Percentiles rank a stretch among this genome's conserved stretches.
Conservation (phyloP, 2,329 filamentous ascomycete species). For the Aschersonia sp. region DNA sequence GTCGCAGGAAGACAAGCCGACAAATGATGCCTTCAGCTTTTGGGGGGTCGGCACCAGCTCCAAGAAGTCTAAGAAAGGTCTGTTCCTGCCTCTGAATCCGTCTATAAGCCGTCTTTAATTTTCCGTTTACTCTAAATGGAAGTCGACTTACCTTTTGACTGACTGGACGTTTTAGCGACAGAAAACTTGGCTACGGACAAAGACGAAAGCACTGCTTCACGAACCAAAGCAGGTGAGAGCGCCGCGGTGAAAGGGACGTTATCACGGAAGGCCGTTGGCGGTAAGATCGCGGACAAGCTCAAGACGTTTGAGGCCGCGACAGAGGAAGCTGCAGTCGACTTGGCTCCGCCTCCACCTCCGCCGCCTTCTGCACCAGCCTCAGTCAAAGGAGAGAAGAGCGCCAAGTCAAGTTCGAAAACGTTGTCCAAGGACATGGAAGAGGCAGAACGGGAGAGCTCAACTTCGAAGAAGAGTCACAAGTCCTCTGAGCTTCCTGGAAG, state of each 20-base stretch:
- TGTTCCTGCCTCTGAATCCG: constrained; percentile 5
- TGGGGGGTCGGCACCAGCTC: constrained; percentile 30
- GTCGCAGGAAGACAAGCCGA: constrained; percentile 14
- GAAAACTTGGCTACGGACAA: constrained; percentile 8
- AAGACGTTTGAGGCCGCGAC: constrained; percentile 37
- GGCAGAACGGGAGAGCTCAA: constrained; percentile 13
- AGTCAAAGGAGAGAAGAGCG: constrained; percentile 7
- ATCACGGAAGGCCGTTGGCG: constrained; percentile 31
- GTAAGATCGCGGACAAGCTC: constrained; percentile 41
- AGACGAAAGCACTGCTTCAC: constrained; percentile 27
- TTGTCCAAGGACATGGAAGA: constrained; percentile 21
- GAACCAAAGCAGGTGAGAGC: constrained; percentile 19
- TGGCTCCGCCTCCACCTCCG: constrained; percentile 19
- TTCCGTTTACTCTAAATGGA: no score
- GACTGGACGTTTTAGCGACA: no score
- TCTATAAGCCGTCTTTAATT: not conserved
- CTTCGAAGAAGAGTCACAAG: constrained; percentile 17
- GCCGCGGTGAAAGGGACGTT: constrained; percentile 22
- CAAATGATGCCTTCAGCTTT: constrained; percentile 36
- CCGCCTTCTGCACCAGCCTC: constrained; percentile 16
- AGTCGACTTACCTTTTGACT: no score
- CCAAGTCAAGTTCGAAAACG: constrained; percentile 27
- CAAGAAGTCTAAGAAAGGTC: constrained; percentile 29
- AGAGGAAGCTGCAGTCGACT: constrained; percentile 18
- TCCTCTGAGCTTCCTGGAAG: constrained; percentile 28